Percentiles rank a stretch among this genome's conserved stretches.
Evolutionary conservation across 257 asterid species (phyloP).

Genomic region (Solanum etuberosum): DNA sequence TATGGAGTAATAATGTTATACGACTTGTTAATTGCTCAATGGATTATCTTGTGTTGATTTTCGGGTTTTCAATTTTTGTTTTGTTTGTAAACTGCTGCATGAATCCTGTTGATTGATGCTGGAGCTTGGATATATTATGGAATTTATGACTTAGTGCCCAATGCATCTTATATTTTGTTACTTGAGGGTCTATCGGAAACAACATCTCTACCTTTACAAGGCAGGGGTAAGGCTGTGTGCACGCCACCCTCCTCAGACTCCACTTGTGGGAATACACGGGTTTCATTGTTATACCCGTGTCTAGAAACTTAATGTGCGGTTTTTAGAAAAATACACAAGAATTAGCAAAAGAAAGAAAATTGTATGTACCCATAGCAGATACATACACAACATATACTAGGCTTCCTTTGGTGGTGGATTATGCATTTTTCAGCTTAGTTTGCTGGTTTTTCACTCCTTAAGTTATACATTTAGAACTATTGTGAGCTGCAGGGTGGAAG

Average conservation of each 20-base stretch:
- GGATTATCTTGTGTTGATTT: neutral
- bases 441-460: neutral
- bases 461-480: neutral
- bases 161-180: neutral
- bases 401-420: neutral
- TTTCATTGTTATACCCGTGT: neutral
- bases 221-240: neutral
- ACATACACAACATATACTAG: no score
- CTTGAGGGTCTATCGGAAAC: neutral
- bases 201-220: neutral
- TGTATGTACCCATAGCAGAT: neutral
- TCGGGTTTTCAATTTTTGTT: neutral
- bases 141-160: neutral
- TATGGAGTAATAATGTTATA: neutral
- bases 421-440: neutral
- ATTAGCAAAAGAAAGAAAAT: neutral
- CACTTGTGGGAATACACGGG: neutral
- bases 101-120: no score
- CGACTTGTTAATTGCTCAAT: neutral
- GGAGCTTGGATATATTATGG: neutral
- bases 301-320: neutral
- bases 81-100: neutral
- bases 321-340: neutral
- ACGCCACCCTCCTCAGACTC: neutral
- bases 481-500: neutral